phyloP scores from a whole-genome alignment of 805 yeast species.

The Candida vartiovaarae region DNA sequence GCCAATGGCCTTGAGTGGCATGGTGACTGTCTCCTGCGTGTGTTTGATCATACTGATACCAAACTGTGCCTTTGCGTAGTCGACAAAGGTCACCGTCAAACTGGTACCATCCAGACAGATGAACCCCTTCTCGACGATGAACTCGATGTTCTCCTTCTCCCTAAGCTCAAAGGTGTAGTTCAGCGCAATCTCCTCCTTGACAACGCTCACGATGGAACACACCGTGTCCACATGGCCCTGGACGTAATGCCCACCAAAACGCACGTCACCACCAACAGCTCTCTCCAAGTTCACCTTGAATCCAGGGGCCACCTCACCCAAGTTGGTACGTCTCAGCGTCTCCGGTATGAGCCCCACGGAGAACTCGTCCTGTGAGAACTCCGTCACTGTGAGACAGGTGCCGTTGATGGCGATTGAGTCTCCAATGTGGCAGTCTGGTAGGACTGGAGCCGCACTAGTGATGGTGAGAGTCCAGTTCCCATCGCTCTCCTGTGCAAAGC shows the following conservation, averaged over 20 bases:
- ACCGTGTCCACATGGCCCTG: conserved; percentile 94
- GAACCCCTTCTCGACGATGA: conserved; percentile 93
- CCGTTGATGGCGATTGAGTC: conserved; percentile 93
- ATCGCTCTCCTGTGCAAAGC: conserved; percentile 55
- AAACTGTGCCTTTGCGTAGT: conserved; percentile 49
- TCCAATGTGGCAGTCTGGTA: conserved; percentile 82
- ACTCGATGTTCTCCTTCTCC: conserved; percentile 51
- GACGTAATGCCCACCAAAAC: conserved; percentile 96
- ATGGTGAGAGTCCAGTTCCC: conserved; percentile 70
- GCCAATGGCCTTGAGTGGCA: conserved; percentile 59
- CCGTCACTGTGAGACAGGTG: conserved; percentile 85
- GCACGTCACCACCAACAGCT: conserved; percentile 72
- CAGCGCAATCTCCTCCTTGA: conserved; percentile 64
- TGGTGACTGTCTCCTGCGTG: conserved; percentile 74
- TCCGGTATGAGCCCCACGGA: conserved; percentile 93
- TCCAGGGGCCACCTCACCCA: conserved; percentile 54
- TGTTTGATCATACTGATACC: conserved; percentile 88
- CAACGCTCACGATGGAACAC: conserved; percentile 28
- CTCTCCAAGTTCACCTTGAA: conserved; percentile 80
- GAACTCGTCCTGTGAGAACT: conserved; percentile 53
- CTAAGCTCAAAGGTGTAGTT: conserved; percentile 67
- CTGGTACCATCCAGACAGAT: conserved; percentile 91
- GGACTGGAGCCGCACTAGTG: conserved; percentile 50
- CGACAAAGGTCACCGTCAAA: conserved; percentile 77
- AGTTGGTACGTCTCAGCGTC: conserved; percentile 73